phyloP scores from a whole-genome alignment of 2,329 filamentous ascomycete species.

The Stagonosporopsis chrysanthemi region DNA sequence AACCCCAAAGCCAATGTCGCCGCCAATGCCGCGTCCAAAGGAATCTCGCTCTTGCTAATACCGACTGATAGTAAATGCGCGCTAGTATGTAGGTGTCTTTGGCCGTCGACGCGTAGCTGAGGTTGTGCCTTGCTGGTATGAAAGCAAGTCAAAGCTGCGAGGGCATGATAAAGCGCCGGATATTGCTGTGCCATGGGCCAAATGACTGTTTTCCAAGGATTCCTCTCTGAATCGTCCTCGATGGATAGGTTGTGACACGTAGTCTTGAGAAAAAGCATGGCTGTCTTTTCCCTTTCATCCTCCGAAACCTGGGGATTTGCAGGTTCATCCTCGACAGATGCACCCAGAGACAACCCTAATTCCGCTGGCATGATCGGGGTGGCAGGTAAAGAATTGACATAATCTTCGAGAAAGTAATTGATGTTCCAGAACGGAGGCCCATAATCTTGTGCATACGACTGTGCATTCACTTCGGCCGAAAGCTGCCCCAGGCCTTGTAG shows the following conservation, averaged over 20 bases:
- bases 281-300: slow-evolving; percentile 21
- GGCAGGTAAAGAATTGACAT: slow-evolving; percentile 14
- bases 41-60: slow-evolving; percentile 64
- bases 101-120: slow-evolving; percentile 63
- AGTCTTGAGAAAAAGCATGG: slow-evolving; percentile 61
- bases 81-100: slow-evolving; percentile 69
- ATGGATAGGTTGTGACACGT: slow-evolving; percentile 74
- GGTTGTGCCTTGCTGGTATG: slow-evolving; percentile 66
- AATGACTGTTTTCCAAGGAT: slow-evolving; percentile 73
- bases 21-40: slow-evolving; percentile 67
- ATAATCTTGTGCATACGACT: slow-evolving; percentile 18
- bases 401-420: slow-evolving; percentile 26
- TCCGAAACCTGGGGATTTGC: slow-evolving; percentile 5
- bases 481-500: slow-evolving; percentile 11
- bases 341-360: not conserved
- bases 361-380: slow-evolving; percentile 14
- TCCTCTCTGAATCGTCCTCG: slow-evolving; percentile 70
- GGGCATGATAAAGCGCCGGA: slow-evolving; percentile 69
- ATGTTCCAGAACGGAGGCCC: slow-evolving; percentile 24
- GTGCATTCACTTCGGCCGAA: slow-evolving; percentile 15
- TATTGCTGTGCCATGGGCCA: slow-evolving; percentile 70
- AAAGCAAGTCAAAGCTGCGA: slow-evolving; percentile 72
- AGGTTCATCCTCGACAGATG: slow-evolving; percentile 1
- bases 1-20: slow-evolving; percentile 72
- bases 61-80: slow-evolving; percentile 62